phyloP scores from a whole-genome alignment of 2,329 filamentous ascomycete species.

The Exophiala sideris region DNA sequence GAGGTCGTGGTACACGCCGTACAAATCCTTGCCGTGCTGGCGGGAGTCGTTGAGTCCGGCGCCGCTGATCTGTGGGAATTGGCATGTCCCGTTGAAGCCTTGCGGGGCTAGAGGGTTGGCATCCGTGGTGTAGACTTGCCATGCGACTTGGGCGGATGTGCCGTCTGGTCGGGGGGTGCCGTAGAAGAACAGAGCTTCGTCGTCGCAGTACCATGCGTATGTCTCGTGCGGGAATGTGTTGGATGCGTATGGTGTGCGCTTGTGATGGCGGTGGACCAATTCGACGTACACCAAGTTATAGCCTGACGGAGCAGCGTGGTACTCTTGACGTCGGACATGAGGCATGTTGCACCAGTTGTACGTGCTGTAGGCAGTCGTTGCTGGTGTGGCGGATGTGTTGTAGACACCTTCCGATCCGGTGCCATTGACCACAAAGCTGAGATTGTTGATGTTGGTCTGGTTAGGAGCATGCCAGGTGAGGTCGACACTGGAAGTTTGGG shows the following conservation, averaged over 20 bases:
- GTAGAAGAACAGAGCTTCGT: constrained; percentile 68
- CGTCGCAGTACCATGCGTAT: constrained; percentile 69
- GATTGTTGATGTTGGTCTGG: constrained; percentile 57
- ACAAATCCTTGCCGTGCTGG: constrained; percentile 73
- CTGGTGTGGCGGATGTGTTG: constrained; percentile 60
- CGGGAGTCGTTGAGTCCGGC: constrained; percentile 70
- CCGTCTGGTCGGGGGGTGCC: constrained; percentile 50
- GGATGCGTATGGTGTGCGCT: constrained; percentile 73
- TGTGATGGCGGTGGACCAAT: constrained; percentile 79
- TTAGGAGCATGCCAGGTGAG: constrained; percentile 59
- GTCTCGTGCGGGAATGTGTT: constrained; percentile 74
- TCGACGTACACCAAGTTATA: constrained; percentile 73
- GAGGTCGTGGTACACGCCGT: constrained; percentile 68
- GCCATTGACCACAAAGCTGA: constrained; percentile 55
- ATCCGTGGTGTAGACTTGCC: constrained; percentile 59
- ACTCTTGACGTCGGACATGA: constrained; percentile 67
- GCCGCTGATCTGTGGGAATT: constrained; percentile 76
- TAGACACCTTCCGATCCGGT: constrained; percentile 71
- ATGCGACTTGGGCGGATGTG: constrained; percentile 59
- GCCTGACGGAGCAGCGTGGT: constrained; percentile 52
- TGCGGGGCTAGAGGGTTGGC: constrained; percentile 64
- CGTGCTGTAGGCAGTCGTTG: constrained; percentile 52
- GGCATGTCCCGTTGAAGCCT: constrained; percentile 71
- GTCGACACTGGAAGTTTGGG: constrained; percentile 32
- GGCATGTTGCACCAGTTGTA: constrained; percentile 91